phyloP scores from a whole-genome alignment of 2,329 filamentous ascomycete species.

The Epichloe gansuensis region DNA sequence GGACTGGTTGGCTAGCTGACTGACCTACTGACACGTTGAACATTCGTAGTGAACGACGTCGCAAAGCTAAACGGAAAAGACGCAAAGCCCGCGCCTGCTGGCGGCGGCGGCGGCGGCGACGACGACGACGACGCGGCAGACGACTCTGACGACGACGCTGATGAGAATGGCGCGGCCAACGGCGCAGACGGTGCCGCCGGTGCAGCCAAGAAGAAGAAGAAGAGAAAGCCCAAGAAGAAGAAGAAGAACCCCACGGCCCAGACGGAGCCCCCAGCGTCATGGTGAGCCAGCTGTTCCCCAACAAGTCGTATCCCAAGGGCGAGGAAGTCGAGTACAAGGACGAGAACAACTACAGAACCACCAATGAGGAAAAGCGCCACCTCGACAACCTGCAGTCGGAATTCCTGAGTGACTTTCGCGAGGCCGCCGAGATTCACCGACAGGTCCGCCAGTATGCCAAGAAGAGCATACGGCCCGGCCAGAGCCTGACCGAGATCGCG shows the following conservation, averaged over 20 bases:
- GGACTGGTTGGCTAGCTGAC: not conserved
- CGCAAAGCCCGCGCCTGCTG: conserved; percentile 25
- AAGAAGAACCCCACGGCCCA: conserved; percentile 66
- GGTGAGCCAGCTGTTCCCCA: conserved; percentile 61
- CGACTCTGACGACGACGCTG: conserved; percentile 42
- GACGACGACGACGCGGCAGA: conserved; percentile 32
- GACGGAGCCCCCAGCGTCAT: conserved; percentile 58
- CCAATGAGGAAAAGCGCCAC: conserved; percentile 71
- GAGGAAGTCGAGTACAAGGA: conserved; percentile 67
- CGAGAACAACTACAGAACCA: conserved; percentile 68
- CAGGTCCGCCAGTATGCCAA: conserved; percentile 78
- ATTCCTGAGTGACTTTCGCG: conserved; percentile 68
- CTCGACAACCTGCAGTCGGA: conserved; percentile 72
- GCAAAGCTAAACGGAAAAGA: conserved; percentile 28
- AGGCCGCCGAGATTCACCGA: conserved; percentile 79
- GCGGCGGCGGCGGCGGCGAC: conserved; percentile 25
- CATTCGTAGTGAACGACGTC: conserved; percentile 25
- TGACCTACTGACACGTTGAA: not conserved
- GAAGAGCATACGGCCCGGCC: conserved; percentile 68
- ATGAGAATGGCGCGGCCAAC: conserved; percentile 26
- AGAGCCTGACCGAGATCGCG: conserved; percentile 69
- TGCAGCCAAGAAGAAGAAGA: conserved; percentile 39
- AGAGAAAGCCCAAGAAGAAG: conserved; percentile 78
- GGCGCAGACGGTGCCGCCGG: conserved; percentile 26
- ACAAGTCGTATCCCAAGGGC: conserved; percentile 60